Base-by-base conservation (phyloP, 108 stramenopile species). In the Cafeteria roenbergensis region DNA sequence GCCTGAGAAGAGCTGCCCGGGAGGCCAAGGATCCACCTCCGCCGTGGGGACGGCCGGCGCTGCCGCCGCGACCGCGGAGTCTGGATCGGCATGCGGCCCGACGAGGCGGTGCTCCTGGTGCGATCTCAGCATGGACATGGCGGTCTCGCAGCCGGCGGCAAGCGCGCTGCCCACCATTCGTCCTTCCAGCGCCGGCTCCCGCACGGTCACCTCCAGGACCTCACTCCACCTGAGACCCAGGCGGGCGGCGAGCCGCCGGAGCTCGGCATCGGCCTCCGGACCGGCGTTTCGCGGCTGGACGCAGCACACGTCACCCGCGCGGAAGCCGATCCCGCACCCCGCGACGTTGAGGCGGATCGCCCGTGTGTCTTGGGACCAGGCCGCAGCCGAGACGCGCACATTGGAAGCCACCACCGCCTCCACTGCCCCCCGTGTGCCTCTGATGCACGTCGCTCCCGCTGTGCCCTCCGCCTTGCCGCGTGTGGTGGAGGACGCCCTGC, bases 231-330 rank as follows among this genome's bases (percentile, higher is more conserved):
- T n/a, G n/a, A n/a, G n/a, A n/a, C n/a, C n/a, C n/a, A n/a, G n/a
- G n/a, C n/a, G n/a, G n/a, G n/a, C n/a, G n/a, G n/a, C n/a, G n/a
- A n/a, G n/a, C n/a, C n/a, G n/a, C n/a, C n/a, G n/a, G n/a, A n/a
- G n/a, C n/a, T n/a, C n/a, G n/a, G n/a, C n/a, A n/a, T n/a, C n/a
- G n/a, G 1, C 56, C 30, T 59, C 66, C 20, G 35, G 28, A 3
- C 34, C 14, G 8, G 14, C 30, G 56, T 67, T 67, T 27, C 48
- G 34, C 14, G 66, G 66, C 25, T 26, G 48, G 20, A 67, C 66
- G 56, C 55, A 32, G 34, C 34, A 31, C 8, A 67, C 48, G 25
- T 67, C 66, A 17, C 66, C 66, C 6, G 66, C 66, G 6, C 4
- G n/a, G 26, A 56, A 63, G 12, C 2, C 21, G 20, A 63, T 9